Evolutionary conservation across 2,329 filamentous ascomycete genomes (phyloP).

Genomic region (Trichoderma brevicompactum): DNA sequence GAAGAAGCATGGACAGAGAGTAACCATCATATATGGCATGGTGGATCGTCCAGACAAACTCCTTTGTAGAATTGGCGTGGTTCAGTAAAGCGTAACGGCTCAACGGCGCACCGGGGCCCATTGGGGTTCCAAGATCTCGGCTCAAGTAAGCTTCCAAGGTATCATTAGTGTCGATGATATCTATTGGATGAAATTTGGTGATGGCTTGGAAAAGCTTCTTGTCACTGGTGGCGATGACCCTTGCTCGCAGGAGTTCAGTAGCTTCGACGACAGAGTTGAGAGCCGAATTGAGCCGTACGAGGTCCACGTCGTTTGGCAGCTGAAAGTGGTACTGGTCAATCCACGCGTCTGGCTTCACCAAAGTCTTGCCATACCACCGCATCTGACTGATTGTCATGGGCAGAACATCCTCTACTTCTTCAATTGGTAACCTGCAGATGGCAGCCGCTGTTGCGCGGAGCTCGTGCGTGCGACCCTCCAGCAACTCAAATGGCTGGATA

Average conservation of each 20-base stretch:
- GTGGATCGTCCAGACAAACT: slow-evolving; percentile 14
- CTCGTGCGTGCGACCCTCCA: background rate
- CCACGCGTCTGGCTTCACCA: slow-evolving; percentile 15
- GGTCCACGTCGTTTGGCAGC: background rate
- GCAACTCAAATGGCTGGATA: slow-evolving; percentile 1
- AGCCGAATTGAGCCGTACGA: background rate
- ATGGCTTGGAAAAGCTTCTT: slow-evolving; percentile 20
- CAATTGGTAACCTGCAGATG: background rate
- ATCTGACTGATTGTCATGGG: slow-evolving; percentile 13
- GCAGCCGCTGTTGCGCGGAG: background rate
- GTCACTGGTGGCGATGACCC: background rate
- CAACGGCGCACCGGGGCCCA: background rate
- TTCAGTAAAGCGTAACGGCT: slow-evolving; percentile 5
- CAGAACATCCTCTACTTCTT: slow-evolving; percentile 12
- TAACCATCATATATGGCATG: slow-evolving; percentile 17
- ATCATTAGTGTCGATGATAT: background rate
- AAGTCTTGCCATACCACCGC: slow-evolving; percentile 19
- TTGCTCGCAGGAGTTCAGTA: slow-evolving; percentile 2
- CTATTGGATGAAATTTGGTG: slow-evolving; percentile 8
- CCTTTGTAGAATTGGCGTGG: background rate
- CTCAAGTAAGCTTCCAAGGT: slow-evolving; percentile 3
- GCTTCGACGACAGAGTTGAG: slow-evolving; percentile 5
- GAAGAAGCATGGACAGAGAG: slow-evolving; percentile 10
- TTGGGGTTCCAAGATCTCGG: background rate
- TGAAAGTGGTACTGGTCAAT: slow-evolving; percentile 18